Evolutionary conservation across 805 yeast genomes (phyloP).

Genomic region (Yueomyces sp.): DNA sequence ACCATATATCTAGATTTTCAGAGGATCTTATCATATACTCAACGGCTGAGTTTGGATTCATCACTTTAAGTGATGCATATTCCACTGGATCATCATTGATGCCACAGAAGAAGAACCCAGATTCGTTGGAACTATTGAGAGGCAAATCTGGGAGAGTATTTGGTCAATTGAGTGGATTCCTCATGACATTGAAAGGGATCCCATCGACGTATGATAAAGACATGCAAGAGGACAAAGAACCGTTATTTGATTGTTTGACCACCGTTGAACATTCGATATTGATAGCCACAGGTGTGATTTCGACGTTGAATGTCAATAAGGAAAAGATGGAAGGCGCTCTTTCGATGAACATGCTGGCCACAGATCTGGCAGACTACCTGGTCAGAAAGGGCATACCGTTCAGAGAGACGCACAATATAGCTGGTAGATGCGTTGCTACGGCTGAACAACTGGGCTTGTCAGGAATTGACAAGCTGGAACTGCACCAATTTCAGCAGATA

Average conservation of each 20-base stretch:
- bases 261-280: constrained; percentile 90
- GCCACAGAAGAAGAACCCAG: constrained; percentile 99
- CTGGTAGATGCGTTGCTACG: constrained; percentile 89
- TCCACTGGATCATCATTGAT: constrained; percentile 96
- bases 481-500: constrained; percentile 66
- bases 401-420: constrained; percentile 97
- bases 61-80: constrained; percentile 90
- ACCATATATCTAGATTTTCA: constrained; percentile 85
- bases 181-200: constrained; percentile 93
- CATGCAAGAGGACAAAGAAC: constrained; percentile 98
- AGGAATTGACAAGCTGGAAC: constrained; percentile 75
- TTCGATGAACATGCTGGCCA: constrained; percentile 98
- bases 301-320: constrained; percentile 64
- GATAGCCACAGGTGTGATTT: constrained; percentile 92
- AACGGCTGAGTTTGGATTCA: constrained; percentile 93
- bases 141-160: constrained; percentile 97
- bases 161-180: constrained; percentile 87
- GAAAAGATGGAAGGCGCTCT: constrained; percentile 75
- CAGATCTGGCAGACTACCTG: constrained; percentile 94
- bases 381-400: constrained; percentile 98
- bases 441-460: constrained; percentile 69
- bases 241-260: constrained; percentile 79
- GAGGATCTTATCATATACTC: constrained; percentile 95
- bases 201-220: constrained; percentile 98
- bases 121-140: constrained; percentile 83